A percentile compares a stretch with the other conserved stretches of the same genome.
Conservation (phyloP, 495 filamentous ascomycete species). For the Hypoxylon trugodes region DNA sequence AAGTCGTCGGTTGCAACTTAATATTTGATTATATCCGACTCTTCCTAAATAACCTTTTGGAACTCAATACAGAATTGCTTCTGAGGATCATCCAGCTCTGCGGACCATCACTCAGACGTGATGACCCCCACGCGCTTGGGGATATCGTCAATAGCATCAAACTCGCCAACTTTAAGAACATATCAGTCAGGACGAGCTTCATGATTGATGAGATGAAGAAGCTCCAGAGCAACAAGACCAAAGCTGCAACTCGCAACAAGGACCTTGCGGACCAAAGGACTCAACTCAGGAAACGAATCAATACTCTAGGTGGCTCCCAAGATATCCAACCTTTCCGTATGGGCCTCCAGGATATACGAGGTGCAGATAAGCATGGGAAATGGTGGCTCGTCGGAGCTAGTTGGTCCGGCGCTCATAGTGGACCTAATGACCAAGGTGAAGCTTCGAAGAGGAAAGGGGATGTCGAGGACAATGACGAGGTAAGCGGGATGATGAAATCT, state of each 20-base stretch:
- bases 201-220: slow-evolving; percentile 98
- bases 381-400: slow-evolving; percentile 98
- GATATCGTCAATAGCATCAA: slow-evolving; percentile 87
- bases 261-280: slow-evolving; percentile 42
- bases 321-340: slow-evolving; percentile 75
- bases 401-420: slow-evolving; percentile 68
- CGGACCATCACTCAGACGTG: slow-evolving; percentile 84
- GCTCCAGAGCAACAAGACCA: slow-evolving; percentile 92
- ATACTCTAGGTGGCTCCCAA: slow-evolving; percentile 32
- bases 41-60: slow-evolving; percentile 77
- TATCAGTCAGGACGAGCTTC: slow-evolving; percentile 92
- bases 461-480: slow-evolving; percentile 41
- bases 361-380: slow-evolving; percentile 87
- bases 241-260: slow-evolving; percentile 62
- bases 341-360: slow-evolving; percentile 78
- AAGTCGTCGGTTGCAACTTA: slow-evolving; percentile 80
- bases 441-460: slow-evolving; percentile 35
- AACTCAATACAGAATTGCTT: slow-evolving; percentile 90
- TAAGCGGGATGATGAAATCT: slow-evolving; percentile 45
- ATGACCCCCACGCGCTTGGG: slow-evolving; percentile 90
- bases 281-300: slow-evolving; percentile 41
- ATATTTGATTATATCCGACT: slow-evolving; percentile 89
- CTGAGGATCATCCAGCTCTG: slow-evolving; percentile 83
- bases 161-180: slow-evolving; percentile 68
- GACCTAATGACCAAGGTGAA: slow-evolving; percentile 36